Percentiles rank a stretch among this genome's conserved stretches.
These are phyloP conservation scores for Escallonia herrerae DNA, from an alignment of 129 eudicot genomes.

Conservation along the genomic window DNA sequence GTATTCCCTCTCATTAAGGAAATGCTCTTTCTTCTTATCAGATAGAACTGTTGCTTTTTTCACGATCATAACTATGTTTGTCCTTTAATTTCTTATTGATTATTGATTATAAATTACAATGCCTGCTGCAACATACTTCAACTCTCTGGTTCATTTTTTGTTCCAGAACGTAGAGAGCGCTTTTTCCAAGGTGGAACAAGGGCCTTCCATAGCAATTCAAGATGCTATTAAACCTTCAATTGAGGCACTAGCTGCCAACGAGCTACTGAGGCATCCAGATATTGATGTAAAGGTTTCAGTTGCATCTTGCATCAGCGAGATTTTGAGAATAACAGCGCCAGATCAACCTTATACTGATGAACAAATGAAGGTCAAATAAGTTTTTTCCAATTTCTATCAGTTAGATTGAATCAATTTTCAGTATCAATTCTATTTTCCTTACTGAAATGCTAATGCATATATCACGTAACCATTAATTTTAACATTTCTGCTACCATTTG, in stretches of 20 bases:
- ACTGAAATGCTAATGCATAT: too few species aligned
- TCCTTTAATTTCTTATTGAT: neutral
- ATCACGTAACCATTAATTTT: too few species aligned
- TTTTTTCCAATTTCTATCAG: too few species aligned
- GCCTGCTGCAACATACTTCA: neutral
- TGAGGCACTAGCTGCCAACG: slow-evolving; percentile 21
- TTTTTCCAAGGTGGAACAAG: slow-evolving; percentile 21
- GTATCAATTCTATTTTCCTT: too few species aligned
- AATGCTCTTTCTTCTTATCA: neutral
- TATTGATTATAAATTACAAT: neutral
- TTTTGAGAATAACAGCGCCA: slow-evolving; percentile 36
- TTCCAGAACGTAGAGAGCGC: slow-evolving; percentile 17
- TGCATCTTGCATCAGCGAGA: slow-evolving; percentile 29
- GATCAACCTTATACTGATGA: slow-evolving; percentile 21
- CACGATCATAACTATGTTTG: neutral
- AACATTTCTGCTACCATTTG: neutral
- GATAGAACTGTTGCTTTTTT: neutral
- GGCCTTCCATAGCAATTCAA: slow-evolving; percentile 7
- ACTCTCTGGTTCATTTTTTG: neutral
- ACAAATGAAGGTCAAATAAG: slow-evolving; percentile 26
- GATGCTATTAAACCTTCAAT: slow-evolving; percentile 21
- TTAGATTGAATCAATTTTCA: too few species aligned
- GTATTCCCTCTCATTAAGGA: too few species aligned
- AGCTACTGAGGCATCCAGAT: slow-evolving; percentile 22
- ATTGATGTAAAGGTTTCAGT: slow-evolving; percentile 25